Evolutionary conservation across 192 early-diverging fungal species (phyloP), one percentile per base, ranked within the genome.

Genomic region (Entomortierella lignicola): DNA sequence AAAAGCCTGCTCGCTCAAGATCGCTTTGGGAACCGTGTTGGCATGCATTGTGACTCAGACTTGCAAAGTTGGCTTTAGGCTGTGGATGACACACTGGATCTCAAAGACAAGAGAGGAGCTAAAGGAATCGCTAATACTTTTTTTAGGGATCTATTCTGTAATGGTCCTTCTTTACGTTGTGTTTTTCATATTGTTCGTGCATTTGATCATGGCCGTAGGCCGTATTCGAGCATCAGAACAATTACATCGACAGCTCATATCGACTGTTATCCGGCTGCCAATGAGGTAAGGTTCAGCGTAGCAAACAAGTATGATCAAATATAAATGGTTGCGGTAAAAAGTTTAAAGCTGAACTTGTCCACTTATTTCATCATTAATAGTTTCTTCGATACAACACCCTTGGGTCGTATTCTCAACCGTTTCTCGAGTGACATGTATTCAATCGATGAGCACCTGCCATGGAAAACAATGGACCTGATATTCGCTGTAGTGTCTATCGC

Each of bases 201-300:
- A 69, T 29, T 37, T 77, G 44, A 23, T 55, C 2, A 31, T 77
- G 11, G 43, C 61, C 15, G 60, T 77, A 12, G 66, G 31, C 2
- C 66, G 74, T 29, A 77, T 77, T 20, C 60, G 66, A 12, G 74
- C 74, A 17, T 77, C 74, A 3, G 74, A 77, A 37, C 26, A 55
- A 15, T 58, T 77, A 26, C 74, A 77, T 47, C 55, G 56, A 12
- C 21, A 44, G 1, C 31, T 77, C 26, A 15, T 69, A 7, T 29
- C 66, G 6, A 69, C 55, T 5, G 85, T 94, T 39, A 55, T 94
- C 21, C 86, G 86, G 30, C 66, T 88, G 4, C 89, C 89, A 4
- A 86, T 88, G 83, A 70, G 68, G 56, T 88, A 82, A 55, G 86
- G 79, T 54, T 86, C 2, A 85, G 85, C 20, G n/a, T n/a, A n/a